Evolutionary conservation across 2,329 filamentous ascomycete species (phyloP), one percentile per base, ranked within the genome.

Genomic region (Aspergillus udagawae): DNA sequence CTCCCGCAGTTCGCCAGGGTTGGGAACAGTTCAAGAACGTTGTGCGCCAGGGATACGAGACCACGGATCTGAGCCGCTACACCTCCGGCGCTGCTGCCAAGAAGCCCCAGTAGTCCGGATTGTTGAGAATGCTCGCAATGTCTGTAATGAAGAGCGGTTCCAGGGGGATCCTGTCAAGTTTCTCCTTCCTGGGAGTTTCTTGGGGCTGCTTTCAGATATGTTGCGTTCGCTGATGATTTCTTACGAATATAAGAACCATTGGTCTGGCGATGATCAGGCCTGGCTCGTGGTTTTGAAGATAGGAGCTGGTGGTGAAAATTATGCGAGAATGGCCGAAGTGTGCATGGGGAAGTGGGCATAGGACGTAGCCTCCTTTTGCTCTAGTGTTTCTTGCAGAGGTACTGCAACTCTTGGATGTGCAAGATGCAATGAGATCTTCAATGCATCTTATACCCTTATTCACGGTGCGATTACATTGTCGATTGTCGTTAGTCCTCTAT

Each of bases 21-120:
- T 97, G 93, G 93, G 88, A 89, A 56, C 82, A 79, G 42, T 79
- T 91, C 76, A 97, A 97, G 87, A 80, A 80, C 60, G 75, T 82
- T 50, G 81, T 86, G 53, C 83, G 85, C 73, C 87, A 92, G 77
- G 91, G 87, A 70, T 87, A 92, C 72, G 86, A 91, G 66, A 82
- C 83, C 55, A 96, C 92, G 44, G 91, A 97, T 70, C 70, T 92
- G 66, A 84, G 83, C 77, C 87, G 86, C 74, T 94, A 93, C 77
- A 74, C 86, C 61, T 81, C 80, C 63, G 84, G 83, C 27, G 66
- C 71, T 38, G 62, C 67, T 49, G 69, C 66, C 56, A 81, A 80
- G 74, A 81, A 81, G 73, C 75, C 77, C 6, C 78, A 80, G 68
- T 81, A 78, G 69, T 28, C 27, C 12, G 12, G 10, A 8, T 4